Evolutionary conservation across 805 yeast genomes (phyloP).

Genomic region (Yarrowia sp.): DNA sequence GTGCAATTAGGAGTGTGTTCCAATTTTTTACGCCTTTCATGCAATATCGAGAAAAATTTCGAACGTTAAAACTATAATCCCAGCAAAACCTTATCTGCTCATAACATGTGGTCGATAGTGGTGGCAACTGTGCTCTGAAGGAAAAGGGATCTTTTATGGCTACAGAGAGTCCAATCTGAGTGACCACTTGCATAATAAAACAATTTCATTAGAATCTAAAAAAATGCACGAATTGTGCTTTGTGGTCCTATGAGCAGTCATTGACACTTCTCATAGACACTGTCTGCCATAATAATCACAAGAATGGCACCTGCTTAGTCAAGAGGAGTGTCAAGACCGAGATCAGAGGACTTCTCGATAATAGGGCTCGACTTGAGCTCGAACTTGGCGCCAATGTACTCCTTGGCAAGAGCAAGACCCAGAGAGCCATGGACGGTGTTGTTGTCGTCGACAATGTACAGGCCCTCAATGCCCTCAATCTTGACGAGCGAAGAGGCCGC

Average conservation of each 20-base stretch:
- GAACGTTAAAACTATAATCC: constrained; percentile 15
- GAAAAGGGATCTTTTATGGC: no score
- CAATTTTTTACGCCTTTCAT: constrained; percentile 16
- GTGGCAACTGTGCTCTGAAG: no score
- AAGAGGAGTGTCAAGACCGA: constrained; percentile 15
- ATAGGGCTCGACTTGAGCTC: constrained; percentile 4
- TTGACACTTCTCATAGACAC: no score
- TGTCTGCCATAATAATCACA: no score
- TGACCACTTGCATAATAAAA: background rate
- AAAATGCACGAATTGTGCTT: background rate
- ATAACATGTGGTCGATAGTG: background rate
- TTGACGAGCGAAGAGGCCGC: constrained; percentile 7
- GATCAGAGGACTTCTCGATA: background rate
- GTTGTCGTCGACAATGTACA: constrained; percentile 11
- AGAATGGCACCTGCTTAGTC: background rate
- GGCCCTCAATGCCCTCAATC: constrained; percentile 15
- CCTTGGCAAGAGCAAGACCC: background rate
- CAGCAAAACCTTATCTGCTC: constrained; percentile 12
- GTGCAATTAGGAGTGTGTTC: constrained; percentile 14
- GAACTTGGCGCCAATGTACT: constrained; percentile 12
- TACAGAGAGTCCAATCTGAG: no score
- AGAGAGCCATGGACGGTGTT: constrained; percentile 8
- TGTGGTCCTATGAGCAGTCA: background rate
- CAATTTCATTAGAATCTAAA: background rate
- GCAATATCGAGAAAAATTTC: constrained; percentile 24